These are phyloP conservation scores for Gigaspora rosea DNA, from an alignment of 192 early-diverging fungal genomes.

Conservation along the genomic window DNA sequence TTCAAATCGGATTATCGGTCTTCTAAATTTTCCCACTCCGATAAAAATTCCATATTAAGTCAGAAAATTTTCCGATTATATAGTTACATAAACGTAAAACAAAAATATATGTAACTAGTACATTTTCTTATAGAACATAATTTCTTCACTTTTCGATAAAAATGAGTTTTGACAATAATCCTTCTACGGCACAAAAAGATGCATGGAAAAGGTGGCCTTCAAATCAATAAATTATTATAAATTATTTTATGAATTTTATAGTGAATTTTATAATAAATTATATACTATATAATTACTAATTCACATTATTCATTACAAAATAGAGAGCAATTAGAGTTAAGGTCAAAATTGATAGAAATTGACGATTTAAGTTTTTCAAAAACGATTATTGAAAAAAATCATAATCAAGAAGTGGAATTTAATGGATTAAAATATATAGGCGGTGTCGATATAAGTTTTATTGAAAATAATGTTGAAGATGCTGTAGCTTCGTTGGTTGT, in stretches of 20 bases:
- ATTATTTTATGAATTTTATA: no score
- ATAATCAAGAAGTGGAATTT: not conserved
- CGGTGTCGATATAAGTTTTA: conserved; percentile 80
- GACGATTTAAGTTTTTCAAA: conserved; percentile 23
- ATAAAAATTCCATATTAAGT: no score
- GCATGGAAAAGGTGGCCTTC: conserved; percentile 6
- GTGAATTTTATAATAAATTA: not conserved
- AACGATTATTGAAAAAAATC: not conserved
- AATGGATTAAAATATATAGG: conserved; percentile 57
- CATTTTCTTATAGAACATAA: no score
- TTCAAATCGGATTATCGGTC: no score
- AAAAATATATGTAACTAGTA: no score
- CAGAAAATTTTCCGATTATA: no score
- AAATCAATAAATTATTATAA: not conserved
- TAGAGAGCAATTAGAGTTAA: conserved; percentile 27
- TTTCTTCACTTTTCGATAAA: not conserved
- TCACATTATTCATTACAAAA: not conserved
- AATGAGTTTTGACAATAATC: not conserved
- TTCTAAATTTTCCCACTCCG: no score
- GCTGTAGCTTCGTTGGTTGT: conserved; percentile 79
- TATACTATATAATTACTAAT: not conserved
- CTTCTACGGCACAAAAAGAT: conserved; percentile 3
- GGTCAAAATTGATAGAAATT: conserved; percentile 20
- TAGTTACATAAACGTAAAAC: no score
- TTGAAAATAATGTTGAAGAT: conserved; percentile 46